These are phyloP conservation scores for Pseudohyphozyma bogoriensis DNA, from an alignment of 768 basidiomycete species.

Conservation along the genomic window DNA sequence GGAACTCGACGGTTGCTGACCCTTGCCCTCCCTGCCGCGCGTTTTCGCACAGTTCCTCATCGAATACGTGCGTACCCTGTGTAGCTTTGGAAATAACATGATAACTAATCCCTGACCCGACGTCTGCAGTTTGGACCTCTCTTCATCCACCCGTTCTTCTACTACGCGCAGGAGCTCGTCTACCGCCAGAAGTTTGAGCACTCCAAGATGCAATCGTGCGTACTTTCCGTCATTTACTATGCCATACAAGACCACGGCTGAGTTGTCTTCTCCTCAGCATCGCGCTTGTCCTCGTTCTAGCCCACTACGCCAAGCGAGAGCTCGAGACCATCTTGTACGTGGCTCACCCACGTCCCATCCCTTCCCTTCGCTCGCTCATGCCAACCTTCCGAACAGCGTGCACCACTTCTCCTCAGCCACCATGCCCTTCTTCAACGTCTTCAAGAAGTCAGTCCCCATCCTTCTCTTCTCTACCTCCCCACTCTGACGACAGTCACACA, in stretches of 20 bases:
- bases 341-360: background rate
- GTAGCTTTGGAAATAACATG: too few relatives aligned
- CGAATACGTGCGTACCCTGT: constrained; percentile 69
- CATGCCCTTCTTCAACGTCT: constrained; percentile 74
- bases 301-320: constrained; percentile 87
- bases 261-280: constrained; percentile 43
- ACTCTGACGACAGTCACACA: constrained; percentile 40
- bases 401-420: constrained; percentile 93
- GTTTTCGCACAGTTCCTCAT: constrained; percentile 48
- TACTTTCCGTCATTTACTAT: background rate
- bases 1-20: background rate
- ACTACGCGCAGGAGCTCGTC: constrained; percentile 53
- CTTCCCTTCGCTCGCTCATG: background rate
- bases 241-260: background rate
- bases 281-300: constrained; percentile 61
- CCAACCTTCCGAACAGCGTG: constrained; percentile 47
- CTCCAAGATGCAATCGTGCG: constrained; percentile 63
- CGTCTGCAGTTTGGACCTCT: constrained; percentile 64
- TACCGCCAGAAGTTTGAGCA: constrained; percentile 64
- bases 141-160: constrained; percentile 75
- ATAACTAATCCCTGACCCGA: background rate
- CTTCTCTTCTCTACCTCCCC: background rate
- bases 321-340: constrained; percentile 79
- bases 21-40: too few relatives aligned
- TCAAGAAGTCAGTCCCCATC: constrained; percentile 63